These are phyloP conservation scores for Verruconis gallopava DNA, from an alignment of 2,329 filamentous ascomycete genomes.

Conservation along the genomic window DNA sequence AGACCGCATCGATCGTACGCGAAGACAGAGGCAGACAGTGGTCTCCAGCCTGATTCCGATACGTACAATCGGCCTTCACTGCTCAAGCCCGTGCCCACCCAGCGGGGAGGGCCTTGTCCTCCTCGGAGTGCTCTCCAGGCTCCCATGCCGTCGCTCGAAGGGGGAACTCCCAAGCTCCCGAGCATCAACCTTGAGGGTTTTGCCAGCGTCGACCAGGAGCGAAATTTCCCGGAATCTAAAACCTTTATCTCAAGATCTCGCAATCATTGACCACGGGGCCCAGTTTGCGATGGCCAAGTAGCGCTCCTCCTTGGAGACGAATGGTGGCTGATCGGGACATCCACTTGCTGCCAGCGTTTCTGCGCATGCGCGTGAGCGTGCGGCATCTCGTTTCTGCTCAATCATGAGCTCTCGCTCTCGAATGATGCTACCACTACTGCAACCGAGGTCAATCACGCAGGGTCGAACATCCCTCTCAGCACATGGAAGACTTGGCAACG, in stretches of 20 bases:
- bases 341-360: too few species aligned
- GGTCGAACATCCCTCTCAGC: not conserved
- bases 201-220: too few species aligned
- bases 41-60: too few species aligned
- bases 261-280: not conserved
- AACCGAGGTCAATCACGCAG: not conserved
- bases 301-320: too few species aligned
- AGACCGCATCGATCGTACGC: too few species aligned
- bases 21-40: too few species aligned
- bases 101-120: too few species aligned
- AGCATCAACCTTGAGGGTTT: not conserved
- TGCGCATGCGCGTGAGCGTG: too few species aligned
- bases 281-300: not conserved
- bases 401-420: not conserved
- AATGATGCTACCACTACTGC: not conserved
- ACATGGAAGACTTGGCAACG: conserved; percentile 3
- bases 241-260: not conserved
- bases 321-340: too few species aligned
- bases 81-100: not conserved
- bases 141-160: not conserved
- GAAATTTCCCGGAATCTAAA: not conserved
- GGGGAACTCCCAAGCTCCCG: not conserved
- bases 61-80: too few species aligned
- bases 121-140: too few species aligned
- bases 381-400: not conserved